Evolutionary conservation across 2,329 filamentous ascomycete species (phyloP).

Genomic region (Trichoderma sp.): DNA sequence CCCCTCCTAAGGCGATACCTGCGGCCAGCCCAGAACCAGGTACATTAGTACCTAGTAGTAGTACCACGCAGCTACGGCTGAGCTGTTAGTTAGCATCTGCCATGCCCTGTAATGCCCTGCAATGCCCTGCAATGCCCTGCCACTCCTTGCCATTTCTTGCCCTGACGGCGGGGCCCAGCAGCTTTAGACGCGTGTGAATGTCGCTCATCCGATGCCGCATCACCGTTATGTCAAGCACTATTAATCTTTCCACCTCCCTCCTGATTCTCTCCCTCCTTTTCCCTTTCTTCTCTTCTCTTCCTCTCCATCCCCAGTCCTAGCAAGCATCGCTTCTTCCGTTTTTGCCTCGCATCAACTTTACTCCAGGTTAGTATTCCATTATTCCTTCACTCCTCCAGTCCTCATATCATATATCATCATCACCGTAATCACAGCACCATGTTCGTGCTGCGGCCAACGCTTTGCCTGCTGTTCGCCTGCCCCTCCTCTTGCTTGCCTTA

Average conservation of each 20-base stretch:
- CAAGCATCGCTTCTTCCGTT: background rate
- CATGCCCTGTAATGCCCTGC: background rate
- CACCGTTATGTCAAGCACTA: slow-evolving; percentile 12
- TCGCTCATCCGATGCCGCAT: slow-evolving; percentile 21
- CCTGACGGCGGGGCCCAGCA: background rate
- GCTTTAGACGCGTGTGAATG: slow-evolving; percentile 1
- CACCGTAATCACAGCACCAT: too few species aligned
- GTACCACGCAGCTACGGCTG: background rate
- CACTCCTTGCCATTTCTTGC: too few species aligned
- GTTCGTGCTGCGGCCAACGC: background rate
- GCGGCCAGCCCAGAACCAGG: background rate
- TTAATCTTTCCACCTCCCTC: slow-evolving; percentile 20
- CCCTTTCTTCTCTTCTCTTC: background rate
- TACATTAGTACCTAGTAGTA: too few species aligned
- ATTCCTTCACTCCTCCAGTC: too few species aligned
- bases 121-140: background rate
- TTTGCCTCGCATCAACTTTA: background rate
- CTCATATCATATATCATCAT: too few species aligned
- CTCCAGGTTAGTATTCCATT: background rate
- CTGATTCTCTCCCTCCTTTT: slow-evolving; percentile 3
- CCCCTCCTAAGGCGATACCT: background rate
- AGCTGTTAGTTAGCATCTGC: background rate
- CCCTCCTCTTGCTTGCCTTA: background rate
- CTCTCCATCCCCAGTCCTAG: slow-evolving; percentile 2
- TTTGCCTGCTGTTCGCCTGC: background rate